These are phyloP conservation scores for Trypanosoma caninum DNA, from an alignment of 208 protist species.

Conservation along the genomic window DNA sequence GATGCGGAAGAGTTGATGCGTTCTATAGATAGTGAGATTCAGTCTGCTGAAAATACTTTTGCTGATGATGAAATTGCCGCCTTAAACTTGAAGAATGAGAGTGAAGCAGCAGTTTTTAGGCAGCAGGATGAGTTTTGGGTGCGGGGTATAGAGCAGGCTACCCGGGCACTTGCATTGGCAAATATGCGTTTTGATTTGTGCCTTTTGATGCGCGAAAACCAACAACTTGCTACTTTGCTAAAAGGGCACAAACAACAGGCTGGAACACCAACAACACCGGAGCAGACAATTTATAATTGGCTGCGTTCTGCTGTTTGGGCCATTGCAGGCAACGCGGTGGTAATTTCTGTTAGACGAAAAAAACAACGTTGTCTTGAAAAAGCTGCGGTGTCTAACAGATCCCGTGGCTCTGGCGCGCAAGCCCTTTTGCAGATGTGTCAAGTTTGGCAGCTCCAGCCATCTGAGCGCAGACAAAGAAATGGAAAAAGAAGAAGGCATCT, in stretches of 20 bases:
- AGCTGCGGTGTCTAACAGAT: background rate
- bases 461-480: background rate
- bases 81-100: background rate
- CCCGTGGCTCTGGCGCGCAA: background rate
- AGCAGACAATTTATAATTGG: constrained; percentile 35
- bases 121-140: constrained; percentile 15
- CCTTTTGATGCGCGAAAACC: constrained; percentile 9
- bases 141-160: background rate
- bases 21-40: background rate
- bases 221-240: constrained; percentile 1
- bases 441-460: constrained; percentile 5
- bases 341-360: constrained; percentile 22
- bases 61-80: too few species aligned
- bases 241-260: background rate
- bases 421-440: background rate
- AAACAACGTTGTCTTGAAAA: background rate
- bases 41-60: background rate
- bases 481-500: background rate
- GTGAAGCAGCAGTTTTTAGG: background rate
- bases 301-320: constrained; percentile 37
- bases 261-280: background rate
- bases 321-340: constrained; percentile 58
- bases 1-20: background rate
- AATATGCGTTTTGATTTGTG: constrained; percentile 16
- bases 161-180: constrained; percentile 22